Evolutionary conservation across 1,284 basidiomycete genomes (phyloP).

Genomic region (Xerocomus nothofagi): DNA sequence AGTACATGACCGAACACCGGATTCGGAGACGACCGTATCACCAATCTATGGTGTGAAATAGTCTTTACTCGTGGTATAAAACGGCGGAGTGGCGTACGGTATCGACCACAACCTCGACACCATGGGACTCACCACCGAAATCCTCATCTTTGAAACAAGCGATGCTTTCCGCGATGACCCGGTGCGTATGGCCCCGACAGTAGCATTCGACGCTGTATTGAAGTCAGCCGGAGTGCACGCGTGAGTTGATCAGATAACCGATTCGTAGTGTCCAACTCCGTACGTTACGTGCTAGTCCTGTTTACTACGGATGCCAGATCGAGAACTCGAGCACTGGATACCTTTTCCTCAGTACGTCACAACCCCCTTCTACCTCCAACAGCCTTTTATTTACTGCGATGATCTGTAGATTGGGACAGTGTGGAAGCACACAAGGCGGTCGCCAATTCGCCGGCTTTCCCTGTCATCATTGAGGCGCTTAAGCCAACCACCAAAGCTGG

Average conservation of each 20-base stretch:
- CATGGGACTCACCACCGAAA: background rate
- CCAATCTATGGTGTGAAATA: no score
- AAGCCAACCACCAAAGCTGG: constrained; percentile 1
- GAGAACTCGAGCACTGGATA: constrained; percentile 16
- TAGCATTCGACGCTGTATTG: constrained; percentile 12
- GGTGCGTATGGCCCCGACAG: background rate
- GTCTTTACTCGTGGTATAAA: no score
- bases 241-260: constrained; percentile 14
- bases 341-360: constrained; percentile 24
- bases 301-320: constrained; percentile 25
- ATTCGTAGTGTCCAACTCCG: background rate
- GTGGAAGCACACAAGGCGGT: constrained; percentile 21
- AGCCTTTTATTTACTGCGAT: background rate
- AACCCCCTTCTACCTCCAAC: background rate
- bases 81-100: no score
- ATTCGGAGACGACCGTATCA: no score
- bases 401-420: constrained; percentile 31
- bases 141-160: constrained; percentile 10
- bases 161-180: constrained; percentile 9
- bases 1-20: no score
- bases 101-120: no score
- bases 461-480: constrained; percentile 7
- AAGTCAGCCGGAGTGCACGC: constrained; percentile 9
- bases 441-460: constrained; percentile 9
- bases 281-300: constrained; percentile 16